Conservation (phyloP, 1,139 yeast species). For the Pichiaceae sp. region DNA sequence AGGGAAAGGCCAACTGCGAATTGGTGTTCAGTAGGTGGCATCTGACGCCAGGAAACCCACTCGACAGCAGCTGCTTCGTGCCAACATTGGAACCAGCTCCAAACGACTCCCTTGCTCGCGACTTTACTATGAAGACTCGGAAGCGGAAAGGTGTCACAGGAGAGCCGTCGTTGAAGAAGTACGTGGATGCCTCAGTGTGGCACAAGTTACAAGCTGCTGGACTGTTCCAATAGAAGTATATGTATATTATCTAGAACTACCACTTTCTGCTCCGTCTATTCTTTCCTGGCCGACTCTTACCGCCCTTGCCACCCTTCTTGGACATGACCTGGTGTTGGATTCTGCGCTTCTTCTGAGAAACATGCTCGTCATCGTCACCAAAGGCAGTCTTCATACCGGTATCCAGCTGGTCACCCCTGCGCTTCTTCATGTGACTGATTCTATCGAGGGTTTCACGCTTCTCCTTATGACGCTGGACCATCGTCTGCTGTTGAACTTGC, state of each 20-base stretch:
- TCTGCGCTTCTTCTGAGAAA: conserved; percentile 20
- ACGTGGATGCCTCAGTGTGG: conserved; percentile 55
- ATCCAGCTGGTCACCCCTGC: conserved; percentile 47
- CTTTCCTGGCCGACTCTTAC: conserved; percentile 71
- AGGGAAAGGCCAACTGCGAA: conserved; percentile 70
- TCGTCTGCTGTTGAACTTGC: conserved; percentile 89
- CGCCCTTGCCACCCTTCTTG: conserved; percentile 6
- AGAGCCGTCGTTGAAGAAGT: conserved; percentile 66
- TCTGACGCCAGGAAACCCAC: conserved; percentile 84
- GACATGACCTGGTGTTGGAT: conserved; percentile 12
- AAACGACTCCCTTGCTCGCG: conserved; percentile 65
- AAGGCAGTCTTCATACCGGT: conserved; percentile 72
- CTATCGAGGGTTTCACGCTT: conserved; percentile 87
- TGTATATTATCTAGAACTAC: conserved; percentile 2
- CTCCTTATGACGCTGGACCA: conserved; percentile 91
- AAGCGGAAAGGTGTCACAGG: conserved; percentile 77
- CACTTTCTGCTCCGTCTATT: conserved; percentile 33
- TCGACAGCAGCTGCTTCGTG: conserved; percentile 54
- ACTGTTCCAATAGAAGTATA: conserved; percentile 5
- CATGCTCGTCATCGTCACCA: conserved; percentile 11
- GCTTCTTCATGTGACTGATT: conserved; percentile 81
- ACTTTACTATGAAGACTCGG: conserved; percentile 83
- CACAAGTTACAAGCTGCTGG: conserved; percentile 36
- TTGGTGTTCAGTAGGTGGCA: conserved; percentile 67
- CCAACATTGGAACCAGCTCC: conserved; percentile 75